phyloP scores from a whole-genome alignment of 768 basidiomycete species.

The Crucibulum laeve region DNA sequence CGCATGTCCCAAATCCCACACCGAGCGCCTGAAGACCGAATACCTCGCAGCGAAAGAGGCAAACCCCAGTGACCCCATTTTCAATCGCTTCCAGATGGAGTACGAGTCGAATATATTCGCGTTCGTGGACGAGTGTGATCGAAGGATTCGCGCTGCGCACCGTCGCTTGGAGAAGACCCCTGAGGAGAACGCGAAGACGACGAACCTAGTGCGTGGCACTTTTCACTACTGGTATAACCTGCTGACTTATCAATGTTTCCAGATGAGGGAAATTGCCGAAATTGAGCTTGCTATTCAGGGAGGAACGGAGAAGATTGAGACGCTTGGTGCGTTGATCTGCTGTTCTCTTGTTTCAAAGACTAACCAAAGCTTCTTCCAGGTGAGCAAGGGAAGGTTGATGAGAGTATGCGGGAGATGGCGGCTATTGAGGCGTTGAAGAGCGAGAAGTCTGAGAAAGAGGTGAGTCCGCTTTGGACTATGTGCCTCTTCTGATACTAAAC shows the following conservation, averaged over 20 bases:
- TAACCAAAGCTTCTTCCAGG: slow-evolving; percentile 37
- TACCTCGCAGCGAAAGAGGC: slow-evolving; percentile 77
- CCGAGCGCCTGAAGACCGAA: slow-evolving; percentile 88
- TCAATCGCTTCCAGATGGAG: slow-evolving; percentile 87
- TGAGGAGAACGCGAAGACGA: slow-evolving; percentile 99
- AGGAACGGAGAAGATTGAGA: slow-evolving; percentile 97
- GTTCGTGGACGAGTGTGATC: slow-evolving; percentile 98
- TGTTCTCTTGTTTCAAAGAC: not conserved
- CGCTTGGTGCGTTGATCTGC: slow-evolving; percentile 60
- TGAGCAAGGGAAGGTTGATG: slow-evolving; percentile 98
- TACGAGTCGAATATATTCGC: slow-evolving; percentile 93
- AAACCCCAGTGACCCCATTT: slow-evolving; percentile 75
- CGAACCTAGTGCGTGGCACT: slow-evolving; percentile 67
- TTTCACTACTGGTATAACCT: not conserved
- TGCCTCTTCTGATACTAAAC: slow-evolving; percentile 6
- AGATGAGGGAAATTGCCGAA: slow-evolving; percentile 99
- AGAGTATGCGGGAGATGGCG: slow-evolving; percentile 96
- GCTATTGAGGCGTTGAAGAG: slow-evolving; percentile 97
- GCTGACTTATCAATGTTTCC: slow-evolving; percentile 5
- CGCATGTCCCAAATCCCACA: slow-evolving; percentile 95
- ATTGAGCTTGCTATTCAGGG: slow-evolving; percentile 99
- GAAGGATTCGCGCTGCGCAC: slow-evolving; percentile 91
- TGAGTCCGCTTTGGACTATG: slow-evolving; percentile 25
- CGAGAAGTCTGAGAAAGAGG: slow-evolving; percentile 96
- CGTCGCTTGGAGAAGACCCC: slow-evolving; percentile 97